phyloP scores from a whole-genome alignment of 2,329 filamentous ascomycete genomes.

The Exophiala aquamarina region DNA sequence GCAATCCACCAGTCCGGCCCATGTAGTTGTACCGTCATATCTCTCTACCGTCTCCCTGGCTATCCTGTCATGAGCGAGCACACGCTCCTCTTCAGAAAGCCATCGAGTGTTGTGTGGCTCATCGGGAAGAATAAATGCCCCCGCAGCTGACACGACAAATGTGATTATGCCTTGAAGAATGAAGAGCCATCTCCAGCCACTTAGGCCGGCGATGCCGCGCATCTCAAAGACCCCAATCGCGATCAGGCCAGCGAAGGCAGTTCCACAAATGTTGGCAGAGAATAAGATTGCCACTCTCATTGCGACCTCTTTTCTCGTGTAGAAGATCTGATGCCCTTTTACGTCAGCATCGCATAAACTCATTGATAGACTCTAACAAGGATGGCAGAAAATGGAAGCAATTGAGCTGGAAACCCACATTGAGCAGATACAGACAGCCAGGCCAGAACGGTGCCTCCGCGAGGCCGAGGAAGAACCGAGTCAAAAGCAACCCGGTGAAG shows the following conservation, averaged over 20 bases:
- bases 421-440: background rate
- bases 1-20: constrained; percentile 43
- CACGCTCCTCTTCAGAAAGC: constrained; percentile 33
- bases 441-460: constrained; percentile 27
- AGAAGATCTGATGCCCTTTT: constrained; percentile 59
- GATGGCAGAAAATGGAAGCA: too few relatives aligned
- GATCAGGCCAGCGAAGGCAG: constrained; percentile 60
- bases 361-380: too few relatives aligned
- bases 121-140: constrained; percentile 42
- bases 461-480: constrained; percentile 44
- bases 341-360: too few relatives aligned
- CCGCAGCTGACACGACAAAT: constrained; percentile 41
- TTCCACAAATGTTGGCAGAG: constrained; percentile 60
- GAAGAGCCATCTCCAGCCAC: constrained; percentile 64
- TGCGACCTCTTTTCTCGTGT: constrained; percentile 61
- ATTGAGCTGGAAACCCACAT: constrained; percentile 55
- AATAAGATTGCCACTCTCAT: constrained; percentile 57
- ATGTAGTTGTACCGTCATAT: constrained; percentile 36
- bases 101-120: constrained; percentile 41
- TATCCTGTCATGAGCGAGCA: constrained; percentile 46
- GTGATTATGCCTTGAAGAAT: constrained; percentile 55
- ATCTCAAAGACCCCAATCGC: constrained; percentile 59
- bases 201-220: constrained; percentile 54
- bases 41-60: constrained; percentile 42
- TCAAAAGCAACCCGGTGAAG: constrained; percentile 43